Evolutionary conservation across 805 yeast genomes (phyloP).

Genomic region (Wickerhamiella sergipiensis): DNA sequence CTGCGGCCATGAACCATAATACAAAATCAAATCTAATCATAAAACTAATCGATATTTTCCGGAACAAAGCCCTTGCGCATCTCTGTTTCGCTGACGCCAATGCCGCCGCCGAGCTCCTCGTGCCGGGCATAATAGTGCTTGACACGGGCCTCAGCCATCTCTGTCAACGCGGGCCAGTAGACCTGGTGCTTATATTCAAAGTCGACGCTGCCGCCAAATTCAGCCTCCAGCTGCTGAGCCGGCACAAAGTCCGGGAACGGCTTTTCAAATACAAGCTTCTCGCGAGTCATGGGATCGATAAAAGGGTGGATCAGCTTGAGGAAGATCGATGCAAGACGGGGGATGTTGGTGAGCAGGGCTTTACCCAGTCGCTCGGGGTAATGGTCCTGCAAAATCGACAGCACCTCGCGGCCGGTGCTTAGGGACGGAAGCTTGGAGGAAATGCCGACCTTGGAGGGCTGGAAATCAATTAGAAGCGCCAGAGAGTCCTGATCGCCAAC

Average conservation of each 20-base stretch:
- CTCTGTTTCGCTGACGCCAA: conserved; percentile 77
- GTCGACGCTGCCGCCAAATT: conserved; percentile 74
- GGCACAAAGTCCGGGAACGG: conserved; percentile 81
- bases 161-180: conserved; percentile 64
- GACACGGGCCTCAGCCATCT: conserved; percentile 46
- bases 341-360: conserved; percentile 83
- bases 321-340: conserved; percentile 88
- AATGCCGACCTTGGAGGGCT: conserved; percentile 26
- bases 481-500: conserved; percentile 92
- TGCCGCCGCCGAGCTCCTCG: conserved; percentile 49
- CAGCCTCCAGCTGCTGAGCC: conserved; percentile 61
- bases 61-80: conserved; percentile 31
- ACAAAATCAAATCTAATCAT: no score
- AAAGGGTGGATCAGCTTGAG: conserved; percentile 86
- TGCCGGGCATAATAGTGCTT: conserved; percentile 55
- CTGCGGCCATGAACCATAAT: no score
- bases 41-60: not conserved
- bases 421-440: conserved; percentile 73
- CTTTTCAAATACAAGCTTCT: conserved; percentile 81
- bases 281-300: conserved; percentile 89
- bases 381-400: conserved; percentile 88
- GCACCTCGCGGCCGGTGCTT: conserved; percentile 77
- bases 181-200: conserved; percentile 68
- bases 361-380: conserved; percentile 95
- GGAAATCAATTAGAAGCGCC: conserved; percentile 80